Evolutionary conservation across 73 alveolate genomes (phyloP), one percentile per base, ranked within the genome.

Genomic region (Paraurostyla sp.): DNA sequence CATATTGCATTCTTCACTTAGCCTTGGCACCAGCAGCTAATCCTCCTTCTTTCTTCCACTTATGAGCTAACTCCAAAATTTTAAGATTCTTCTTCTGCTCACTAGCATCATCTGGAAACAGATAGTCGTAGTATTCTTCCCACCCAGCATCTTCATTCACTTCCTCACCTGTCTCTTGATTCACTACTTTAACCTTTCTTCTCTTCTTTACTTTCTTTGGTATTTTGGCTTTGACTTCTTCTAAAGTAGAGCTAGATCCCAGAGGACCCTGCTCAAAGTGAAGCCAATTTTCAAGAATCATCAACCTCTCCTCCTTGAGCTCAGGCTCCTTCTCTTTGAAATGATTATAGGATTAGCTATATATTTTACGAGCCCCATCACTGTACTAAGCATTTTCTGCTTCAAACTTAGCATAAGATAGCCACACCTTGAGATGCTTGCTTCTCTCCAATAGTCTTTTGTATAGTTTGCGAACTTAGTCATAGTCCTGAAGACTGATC

Each of bases 31-130:
- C 40, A 4, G 69, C 80, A 23, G 80, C 7, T 48, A 6, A n/a
- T n/a, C 71, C 71, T 22, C 50, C 81, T 20, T 63, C 83, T 69
- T 71, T 80, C 50, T 94, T 92, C 97, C 96, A 91, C 85, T 93
- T 87, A 40, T 87, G 90, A n/a, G 98, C 98, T 90, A 82, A 91
- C 51, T 94, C 94, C 68, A 93, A 36, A 18, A 95, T 76, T 91
- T 93, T 95, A 25, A 94, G 45, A 30, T 56, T 88, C 36, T 90
- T 35, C 83, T 93, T 93, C 68, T 85, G 73, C 25, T 87, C 91
- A 20, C 42, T 59, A 33, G 88, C 94, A 71, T 96, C 99, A 69
- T 96, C 99, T 38, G 99, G 99, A 93, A 96, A 96, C 29, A 96
- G 73, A 41, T 88, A 96, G 59, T 96, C 99, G 48, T 95, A 91